These are phyloP conservation scores for Tetrapisispora taiwanensis DNA, from an alignment of 805 yeast species.

Conservation along the genomic window DNA sequence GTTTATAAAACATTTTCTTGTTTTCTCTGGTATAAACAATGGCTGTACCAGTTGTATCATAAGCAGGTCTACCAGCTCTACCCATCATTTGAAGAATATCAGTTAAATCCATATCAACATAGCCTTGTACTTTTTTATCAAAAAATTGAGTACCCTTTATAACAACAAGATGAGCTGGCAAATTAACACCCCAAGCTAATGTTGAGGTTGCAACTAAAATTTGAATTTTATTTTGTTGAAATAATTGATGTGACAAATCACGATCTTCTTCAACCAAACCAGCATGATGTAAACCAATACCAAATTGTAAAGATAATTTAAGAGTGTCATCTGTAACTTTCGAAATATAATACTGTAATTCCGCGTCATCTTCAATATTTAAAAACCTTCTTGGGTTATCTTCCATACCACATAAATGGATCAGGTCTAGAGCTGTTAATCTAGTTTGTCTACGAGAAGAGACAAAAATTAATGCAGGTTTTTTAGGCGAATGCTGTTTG, in stretches of 20 bases:
- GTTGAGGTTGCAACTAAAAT: constrained; percentile 95
- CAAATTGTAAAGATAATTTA: constrained; percentile 57
- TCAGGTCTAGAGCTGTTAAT: constrained; percentile 67
- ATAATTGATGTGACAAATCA: constrained; percentile 77
- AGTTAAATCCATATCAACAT: constrained; percentile 83
- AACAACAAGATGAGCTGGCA: constrained; percentile 97
- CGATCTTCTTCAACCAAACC: constrained; percentile 89
- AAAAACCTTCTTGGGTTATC: constrained; percentile 56
- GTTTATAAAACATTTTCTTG: constrained; percentile 74
- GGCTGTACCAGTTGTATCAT: constrained; percentile 87
- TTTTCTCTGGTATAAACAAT: constrained; percentile 78
- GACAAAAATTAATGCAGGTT: constrained; percentile 92
- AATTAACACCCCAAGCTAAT: constrained; percentile 97
- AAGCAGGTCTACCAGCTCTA: constrained; percentile 98
- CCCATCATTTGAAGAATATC: constrained; percentile 98
- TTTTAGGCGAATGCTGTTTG: constrained; percentile 84
- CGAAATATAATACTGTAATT: constrained; percentile 69
- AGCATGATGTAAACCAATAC: constrained; percentile 95
- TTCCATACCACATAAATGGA: constrained; percentile 57
- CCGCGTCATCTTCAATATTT: constrained; percentile 61
- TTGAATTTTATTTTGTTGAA: constrained; percentile 71
- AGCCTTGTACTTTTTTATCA: constrained; percentile 89
- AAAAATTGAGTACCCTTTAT: constrained; percentile 95
- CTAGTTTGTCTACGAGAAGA: constrained; percentile 91
- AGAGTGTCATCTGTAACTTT: constrained; percentile 84